These are phyloP conservation scores for Tolypocladium paradoxum DNA, from an alignment of 2,329 filamentous ascomycete species.

Conservation along the genomic window DNA sequence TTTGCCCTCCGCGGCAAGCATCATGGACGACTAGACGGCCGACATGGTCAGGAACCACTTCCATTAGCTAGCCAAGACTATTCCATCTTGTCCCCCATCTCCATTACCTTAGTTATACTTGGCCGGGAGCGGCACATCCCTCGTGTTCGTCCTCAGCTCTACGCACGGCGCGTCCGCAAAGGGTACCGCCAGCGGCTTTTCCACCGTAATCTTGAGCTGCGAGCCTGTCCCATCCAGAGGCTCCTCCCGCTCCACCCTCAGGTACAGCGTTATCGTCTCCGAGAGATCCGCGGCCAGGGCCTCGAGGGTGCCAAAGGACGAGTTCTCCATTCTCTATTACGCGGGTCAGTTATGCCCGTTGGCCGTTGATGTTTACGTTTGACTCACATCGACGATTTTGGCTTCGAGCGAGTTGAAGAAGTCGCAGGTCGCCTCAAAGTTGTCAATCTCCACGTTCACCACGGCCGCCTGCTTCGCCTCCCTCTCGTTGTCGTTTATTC, in stretches of 20 bases:
- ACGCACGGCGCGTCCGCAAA: slow-evolving; percentile 62
- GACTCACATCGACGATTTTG: slow-evolving; percentile 49
- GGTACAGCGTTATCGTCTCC: slow-evolving; percentile 31
- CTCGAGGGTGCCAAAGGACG: slow-evolving; percentile 53
- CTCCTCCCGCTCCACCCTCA: slow-evolving; percentile 15
- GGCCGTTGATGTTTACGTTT: background rate
- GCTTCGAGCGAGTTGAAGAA: slow-evolving; percentile 45
- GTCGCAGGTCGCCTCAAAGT: slow-evolving; percentile 34
- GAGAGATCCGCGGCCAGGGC: slow-evolving; percentile 42
- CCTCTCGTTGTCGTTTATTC: slow-evolving; percentile 63
- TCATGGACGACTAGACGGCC: background rate
- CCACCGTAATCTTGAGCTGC: slow-evolving; percentile 49
- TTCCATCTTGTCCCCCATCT: background rate
- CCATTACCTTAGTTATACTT: background rate
- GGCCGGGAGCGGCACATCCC: slow-evolving; percentile 8
- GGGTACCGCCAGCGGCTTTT: slow-evolving; percentile 64
- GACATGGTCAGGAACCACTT: background rate
- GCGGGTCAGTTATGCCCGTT: background rate
- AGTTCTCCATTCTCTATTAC: slow-evolving; percentile 39
- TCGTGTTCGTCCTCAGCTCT: slow-evolving; percentile 31
- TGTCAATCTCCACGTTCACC: slow-evolving; percentile 51
- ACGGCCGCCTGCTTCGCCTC: slow-evolving; percentile 54
- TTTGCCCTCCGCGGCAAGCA: background rate
- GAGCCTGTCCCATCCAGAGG: slow-evolving; percentile 22
- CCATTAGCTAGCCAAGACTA: background rate